A percentile compares a stretch with the other conserved stretches of the same genome.
Conservation (phyloP, 768 basidiomycete genomes). For the Neoboletus subvelutipes region DNA sequence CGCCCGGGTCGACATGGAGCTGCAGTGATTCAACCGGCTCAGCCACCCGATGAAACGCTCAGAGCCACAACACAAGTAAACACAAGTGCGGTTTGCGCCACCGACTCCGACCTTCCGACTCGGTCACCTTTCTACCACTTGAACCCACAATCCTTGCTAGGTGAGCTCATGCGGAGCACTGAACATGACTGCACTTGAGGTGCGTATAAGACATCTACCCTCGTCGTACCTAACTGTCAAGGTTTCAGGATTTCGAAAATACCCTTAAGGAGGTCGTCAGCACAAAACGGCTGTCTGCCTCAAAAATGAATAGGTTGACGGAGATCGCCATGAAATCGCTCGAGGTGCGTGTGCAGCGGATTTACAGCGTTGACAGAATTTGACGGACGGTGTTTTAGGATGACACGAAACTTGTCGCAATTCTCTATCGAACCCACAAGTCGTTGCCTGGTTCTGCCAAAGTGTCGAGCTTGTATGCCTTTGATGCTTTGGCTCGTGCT, state of each 20-base stretch:
- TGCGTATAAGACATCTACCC: constrained; percentile 15
- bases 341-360: constrained; percentile 50
- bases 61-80: constrained; percentile 42
- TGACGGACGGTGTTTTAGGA: constrained; percentile 44
- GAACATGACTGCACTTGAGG: constrained; percentile 45
- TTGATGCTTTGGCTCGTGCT: constrained; percentile 90
- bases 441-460: constrained; percentile 66
- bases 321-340: constrained; percentile 76
- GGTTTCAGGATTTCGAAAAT: constrained; percentile 71
- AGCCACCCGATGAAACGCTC: constrained; percentile 16
- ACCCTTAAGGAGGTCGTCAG: constrained; percentile 79
- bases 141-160: constrained; percentile 9
- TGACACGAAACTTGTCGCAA: constrained; percentile 85
- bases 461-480: constrained; percentile 86
- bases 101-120: constrained; percentile 18
- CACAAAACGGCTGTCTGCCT: constrained; percentile 81
- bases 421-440: constrained; percentile 88
- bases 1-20: constrained; percentile 63
- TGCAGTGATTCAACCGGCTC: constrained; percentile 2
- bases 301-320: constrained; percentile 78
- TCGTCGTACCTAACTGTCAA: constrained; percentile 8
- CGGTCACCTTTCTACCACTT: constrained; percentile 11
- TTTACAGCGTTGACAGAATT: neutral
- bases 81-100: constrained; percentile 20
- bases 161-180: constrained; percentile 21